Percentiles rank a stretch among this genome's conserved stretches.
Conservation (phyloP, 2,329 filamentous ascomycete genomes). For the Achaetomium macrosporum region DNA sequence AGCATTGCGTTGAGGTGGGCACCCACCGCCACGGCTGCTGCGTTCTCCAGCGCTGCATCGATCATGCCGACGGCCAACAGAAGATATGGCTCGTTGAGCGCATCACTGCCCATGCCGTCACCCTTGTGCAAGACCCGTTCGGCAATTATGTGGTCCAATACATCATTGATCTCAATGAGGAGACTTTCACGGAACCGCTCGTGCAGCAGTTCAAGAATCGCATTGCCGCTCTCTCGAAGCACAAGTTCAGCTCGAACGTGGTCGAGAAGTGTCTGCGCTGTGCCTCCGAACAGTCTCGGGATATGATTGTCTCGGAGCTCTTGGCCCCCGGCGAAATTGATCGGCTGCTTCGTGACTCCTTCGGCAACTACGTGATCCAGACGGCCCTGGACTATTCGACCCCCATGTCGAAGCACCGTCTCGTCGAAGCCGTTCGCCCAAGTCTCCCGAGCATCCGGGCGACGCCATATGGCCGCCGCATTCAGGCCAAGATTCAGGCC, state of each 20-base stretch:
- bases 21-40: slow-evolving; percentile 98
- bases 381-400: slow-evolving; percentile 86
- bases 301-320: slow-evolving; percentile 81
- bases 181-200: slow-evolving; percentile 80
- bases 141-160: slow-evolving; percentile 99
- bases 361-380: slow-evolving; percentile 97
- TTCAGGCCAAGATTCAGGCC: slow-evolving; percentile 76
- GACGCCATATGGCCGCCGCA: slow-evolving; percentile 90
- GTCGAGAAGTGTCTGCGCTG: slow-evolving; percentile 95
- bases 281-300: slow-evolving; percentile 66
- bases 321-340: slow-evolving; percentile 70
- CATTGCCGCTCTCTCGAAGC: slow-evolving; percentile 71
- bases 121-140: slow-evolving; percentile 91
- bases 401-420: slow-evolving; percentile 61
- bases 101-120: slow-evolving; percentile 83
- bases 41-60: slow-evolving; percentile 95
- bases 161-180: slow-evolving; percentile 89
- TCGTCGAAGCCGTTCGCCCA: slow-evolving; percentile 81
- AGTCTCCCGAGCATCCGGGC: slow-evolving; percentile 78
- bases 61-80: slow-evolving; percentile 86
- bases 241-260: slow-evolving; percentile 99
- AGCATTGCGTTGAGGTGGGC: slow-evolving; percentile 80
- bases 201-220: slow-evolving; percentile 72
- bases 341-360: slow-evolving; percentile 82
- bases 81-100: slow-evolving; percentile 78